Percentiles rank a stretch among this genome's conserved stretches.
Conservation (phyloP, 1,139 yeast genomes). For the Protomyces arabidopsidicola region DNA sequence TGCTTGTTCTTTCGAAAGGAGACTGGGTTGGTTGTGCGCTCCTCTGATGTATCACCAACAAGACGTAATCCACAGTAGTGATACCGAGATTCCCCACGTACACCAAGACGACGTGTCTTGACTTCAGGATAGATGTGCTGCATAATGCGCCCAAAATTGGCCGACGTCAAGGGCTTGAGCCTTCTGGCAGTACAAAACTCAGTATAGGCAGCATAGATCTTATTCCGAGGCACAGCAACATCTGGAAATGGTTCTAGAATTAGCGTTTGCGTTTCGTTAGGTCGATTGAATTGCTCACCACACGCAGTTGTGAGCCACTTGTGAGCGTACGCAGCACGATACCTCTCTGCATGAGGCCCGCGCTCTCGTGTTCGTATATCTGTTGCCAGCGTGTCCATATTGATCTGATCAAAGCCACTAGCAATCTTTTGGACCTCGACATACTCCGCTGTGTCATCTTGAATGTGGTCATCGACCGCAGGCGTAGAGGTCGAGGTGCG, state of each 20-base stretch:
- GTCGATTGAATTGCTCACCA: not conserved
- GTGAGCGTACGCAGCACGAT: conserved; percentile 9
- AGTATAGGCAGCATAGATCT: conserved; percentile 76
- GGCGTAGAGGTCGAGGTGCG: not conserved
- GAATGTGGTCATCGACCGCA: not conserved
- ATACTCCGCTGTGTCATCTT: conserved; percentile 6
- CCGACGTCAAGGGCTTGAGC: conserved; percentile 73
- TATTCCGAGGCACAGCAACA: conserved; percentile 76
- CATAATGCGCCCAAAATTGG: conserved; percentile 81
- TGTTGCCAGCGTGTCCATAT: conserved; percentile 5
- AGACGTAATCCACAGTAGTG: conserved; percentile 83
- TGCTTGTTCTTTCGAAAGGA: conserved; percentile 16
- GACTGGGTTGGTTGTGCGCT: conserved; percentile 24
- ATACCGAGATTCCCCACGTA: conserved; percentile 82
- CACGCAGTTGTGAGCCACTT: conserved; percentile 22
- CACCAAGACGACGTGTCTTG: conserved; percentile 79
- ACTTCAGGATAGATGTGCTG: conserved; percentile 66
- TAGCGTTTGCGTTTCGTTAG: not conserved
- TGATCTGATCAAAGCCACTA: not conserved
- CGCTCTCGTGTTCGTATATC: conserved; percentile 3
- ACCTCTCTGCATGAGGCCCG: conserved; percentile 9
- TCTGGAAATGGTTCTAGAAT: conserved; percentile 39
- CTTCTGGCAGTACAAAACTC: conserved; percentile 63
- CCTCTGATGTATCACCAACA: conserved; percentile 46
- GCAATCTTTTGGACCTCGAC: conserved; percentile 9